Evolutionary conservation across 2,329 filamentous ascomycete genomes (phyloP), one percentile per base, ranked within the genome.

Genomic region (Arthrobotrys entomopaga): DNA sequence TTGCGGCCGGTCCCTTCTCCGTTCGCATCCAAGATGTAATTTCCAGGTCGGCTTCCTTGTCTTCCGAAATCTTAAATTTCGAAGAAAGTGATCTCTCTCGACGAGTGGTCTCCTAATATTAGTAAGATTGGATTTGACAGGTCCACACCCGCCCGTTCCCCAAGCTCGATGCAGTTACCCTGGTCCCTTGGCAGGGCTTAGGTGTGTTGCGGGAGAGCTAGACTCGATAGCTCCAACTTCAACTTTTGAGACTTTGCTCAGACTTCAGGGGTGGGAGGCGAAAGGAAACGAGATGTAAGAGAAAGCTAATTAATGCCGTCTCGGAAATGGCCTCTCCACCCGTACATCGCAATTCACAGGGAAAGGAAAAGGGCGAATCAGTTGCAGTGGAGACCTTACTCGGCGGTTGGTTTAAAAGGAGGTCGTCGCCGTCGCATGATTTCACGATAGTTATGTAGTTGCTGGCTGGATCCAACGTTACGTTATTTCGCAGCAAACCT

Each of bases 161-260:
- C 8, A 34, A 34, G 29, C 29, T 34, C 29, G 29, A 34, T 34
- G 29, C 6, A 2, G 1, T 34, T 34, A 69, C 65, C 59, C 56
- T 52, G 52, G 59, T 65, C 59, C 29, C 67, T 63, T 74, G 63
- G 70, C 63, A 61, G 70, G 57, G 50, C 54, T 61, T 67, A 22
- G 49, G 63, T 49, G 63, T 54, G 63, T 64, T 67, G 70, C 63
- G 63, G 67, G 49, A 63, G 56, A 54, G 48, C 60, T 59, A 58
- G 63, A 65, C 63, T 66, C 67, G 54, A 53, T 60, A 73, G 69
- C 61, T 73, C 57, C 60, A 66, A 66, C 59, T 64, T 72, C 67
- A 22, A 46, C 54, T 50, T 43, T 40, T 52, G 58, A 22, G 26
- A 50, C 53, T 67, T 46, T 40, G 26, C 54, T 54, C 60, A 49